Evolutionary conservation across 2,329 filamentous ascomycete species (phyloP).

Genomic region (Cercospora sesami): DNA sequence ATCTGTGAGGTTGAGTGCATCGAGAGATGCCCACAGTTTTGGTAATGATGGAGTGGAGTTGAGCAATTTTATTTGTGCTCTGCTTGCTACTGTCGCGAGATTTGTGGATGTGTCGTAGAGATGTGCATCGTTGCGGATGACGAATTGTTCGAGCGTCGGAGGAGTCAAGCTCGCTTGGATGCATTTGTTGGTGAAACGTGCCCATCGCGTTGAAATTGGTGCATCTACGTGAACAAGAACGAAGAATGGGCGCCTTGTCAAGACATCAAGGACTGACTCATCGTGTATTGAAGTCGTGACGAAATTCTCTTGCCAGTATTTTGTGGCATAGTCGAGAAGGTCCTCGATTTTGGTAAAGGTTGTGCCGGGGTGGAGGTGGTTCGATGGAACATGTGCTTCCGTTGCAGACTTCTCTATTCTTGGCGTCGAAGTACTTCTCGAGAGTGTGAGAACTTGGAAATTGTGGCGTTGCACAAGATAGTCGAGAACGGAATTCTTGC

Average conservation of each 20-base stretch:
- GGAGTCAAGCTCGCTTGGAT: constrained; percentile 46
- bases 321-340: constrained; percentile 82
- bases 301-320: constrained; percentile 78
- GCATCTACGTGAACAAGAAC: constrained; percentile 89
- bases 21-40: constrained; percentile 70
- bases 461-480: constrained; percentile 82
- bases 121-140: constrained; percentile 67
- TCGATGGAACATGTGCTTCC: constrained; percentile 40
- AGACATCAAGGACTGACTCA: constrained; percentile 69
- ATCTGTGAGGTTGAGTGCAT: constrained; percentile 73
- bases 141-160: constrained; percentile 60
- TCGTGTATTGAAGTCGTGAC: constrained; percentile 82
- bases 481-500: constrained; percentile 84
- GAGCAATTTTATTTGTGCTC: constrained; percentile 79
- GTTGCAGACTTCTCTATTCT: constrained; percentile 47
- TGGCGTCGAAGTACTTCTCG: constrained; percentile 41
- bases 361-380: constrained; percentile 18
- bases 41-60: constrained; percentile 75
- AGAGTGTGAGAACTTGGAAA: constrained; percentile 72
- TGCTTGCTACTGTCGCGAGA: constrained; percentile 73
- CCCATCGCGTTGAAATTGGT: constrained; percentile 80
- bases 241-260: constrained; percentile 84
- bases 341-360: constrained; percentile 63
- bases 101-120: constrained; percentile 68
- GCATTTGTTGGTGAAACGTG: constrained; percentile 67